Evolutionary conservation across 768 basidiomycete species (phyloP).

Genomic region (Tricholoma hemisulphureum): DNA sequence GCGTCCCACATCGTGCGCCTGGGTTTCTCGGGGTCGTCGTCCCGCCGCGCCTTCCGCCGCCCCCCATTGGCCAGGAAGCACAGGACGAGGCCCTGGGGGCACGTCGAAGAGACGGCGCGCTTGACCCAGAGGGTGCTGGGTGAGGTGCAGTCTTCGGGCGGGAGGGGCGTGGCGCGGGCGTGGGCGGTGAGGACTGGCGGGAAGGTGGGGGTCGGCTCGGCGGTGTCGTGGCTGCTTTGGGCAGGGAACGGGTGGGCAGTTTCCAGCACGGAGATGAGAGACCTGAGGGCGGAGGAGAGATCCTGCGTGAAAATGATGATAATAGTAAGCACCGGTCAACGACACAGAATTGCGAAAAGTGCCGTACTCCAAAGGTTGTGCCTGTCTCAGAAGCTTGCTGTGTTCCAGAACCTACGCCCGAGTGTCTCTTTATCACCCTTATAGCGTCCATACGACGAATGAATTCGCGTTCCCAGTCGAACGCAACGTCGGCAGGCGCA

Average conservation of each 20-base stretch:
- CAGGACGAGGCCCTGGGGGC: constrained; percentile 32
- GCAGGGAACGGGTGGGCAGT: constrained; percentile 12
- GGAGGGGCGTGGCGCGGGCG: constrained; percentile 8
- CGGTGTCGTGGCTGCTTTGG: constrained; percentile 2
- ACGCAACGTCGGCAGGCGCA: constrained; percentile 4
- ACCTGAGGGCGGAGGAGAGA: constrained; percentile 12
- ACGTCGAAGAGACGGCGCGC: constrained; percentile 24
- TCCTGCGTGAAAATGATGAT: not conserved
- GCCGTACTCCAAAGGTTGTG: no score
- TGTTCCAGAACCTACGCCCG: no score
- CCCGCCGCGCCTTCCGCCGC: constrained; percentile 13
- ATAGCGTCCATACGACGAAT: constrained; percentile 15
- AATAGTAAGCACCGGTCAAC: not conserved
- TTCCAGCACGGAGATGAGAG: constrained; percentile 15
- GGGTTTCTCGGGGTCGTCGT: constrained; percentile 11
- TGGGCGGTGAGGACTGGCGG: constrained; percentile 13
- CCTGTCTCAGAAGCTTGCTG: constrained; percentile 7
- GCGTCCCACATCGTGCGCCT: constrained; percentile 17
- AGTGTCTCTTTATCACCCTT: constrained; percentile 9
- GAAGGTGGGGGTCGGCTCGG: not conserved
- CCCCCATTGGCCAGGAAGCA: constrained; percentile 21
- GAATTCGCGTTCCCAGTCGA: constrained; percentile 22
- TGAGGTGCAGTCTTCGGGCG: constrained; percentile 17
- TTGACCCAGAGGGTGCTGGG: constrained; percentile 37
- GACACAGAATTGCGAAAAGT: no score